Conservation (phyloP, 108 stramenopile genomes). For the Pseudonitzschia delicatissima region DNA sequence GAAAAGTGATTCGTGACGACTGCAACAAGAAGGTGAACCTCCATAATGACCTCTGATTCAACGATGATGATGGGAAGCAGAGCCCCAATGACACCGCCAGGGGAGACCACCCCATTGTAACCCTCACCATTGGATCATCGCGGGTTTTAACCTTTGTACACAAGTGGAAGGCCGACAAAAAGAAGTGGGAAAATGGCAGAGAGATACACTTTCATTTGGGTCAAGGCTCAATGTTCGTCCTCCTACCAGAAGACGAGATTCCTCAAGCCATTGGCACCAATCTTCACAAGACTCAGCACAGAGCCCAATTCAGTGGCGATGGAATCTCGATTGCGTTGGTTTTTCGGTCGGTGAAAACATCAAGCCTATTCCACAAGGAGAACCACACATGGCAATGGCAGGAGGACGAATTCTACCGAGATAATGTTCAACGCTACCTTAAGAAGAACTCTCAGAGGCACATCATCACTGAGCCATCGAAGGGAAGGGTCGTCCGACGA, state of each 20-base stretch:
- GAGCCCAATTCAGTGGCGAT: not conserved
- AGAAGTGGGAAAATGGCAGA: not conserved
- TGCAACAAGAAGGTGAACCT: not conserved
- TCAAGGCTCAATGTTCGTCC: not conserved
- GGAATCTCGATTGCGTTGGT: not conserved
- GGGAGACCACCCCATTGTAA: conserved; percentile 1
- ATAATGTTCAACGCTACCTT: too few relatives aligned
- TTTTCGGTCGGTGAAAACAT: not conserved
- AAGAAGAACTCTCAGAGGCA: too few relatives aligned
- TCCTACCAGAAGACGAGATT: not conserved
- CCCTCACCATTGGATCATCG: not conserved
- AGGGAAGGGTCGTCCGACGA: too few relatives aligned
- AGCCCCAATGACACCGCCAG: not conserved
- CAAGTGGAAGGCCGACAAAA: not conserved
- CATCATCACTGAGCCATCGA: too few relatives aligned
- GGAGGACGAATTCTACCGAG: too few relatives aligned
- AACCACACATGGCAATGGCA: not conserved
- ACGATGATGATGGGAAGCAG: not conserved
- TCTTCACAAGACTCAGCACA: not conserved
- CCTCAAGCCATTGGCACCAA: not conserved
- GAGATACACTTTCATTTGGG: not conserved
- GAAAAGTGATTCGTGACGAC: not conserved
- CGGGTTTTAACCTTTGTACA: not conserved
- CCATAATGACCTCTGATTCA: not conserved
- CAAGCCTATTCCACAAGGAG: not conserved